phyloP scores from a whole-genome alignment of 2,329 filamentous ascomycete genomes.

The Calonectria fujianensis region DNA sequence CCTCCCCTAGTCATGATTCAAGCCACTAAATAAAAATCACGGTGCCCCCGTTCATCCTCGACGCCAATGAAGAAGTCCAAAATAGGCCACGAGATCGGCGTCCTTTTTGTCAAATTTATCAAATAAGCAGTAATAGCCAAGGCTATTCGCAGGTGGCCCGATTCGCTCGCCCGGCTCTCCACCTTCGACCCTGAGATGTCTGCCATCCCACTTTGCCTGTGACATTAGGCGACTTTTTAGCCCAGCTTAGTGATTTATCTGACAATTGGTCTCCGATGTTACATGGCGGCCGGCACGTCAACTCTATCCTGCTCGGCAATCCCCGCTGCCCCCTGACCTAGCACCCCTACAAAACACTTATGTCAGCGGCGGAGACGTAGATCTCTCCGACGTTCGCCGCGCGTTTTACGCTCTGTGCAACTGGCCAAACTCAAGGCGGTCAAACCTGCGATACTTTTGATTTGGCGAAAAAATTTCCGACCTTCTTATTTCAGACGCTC shows the following conservation, averaged over 20 bases:
- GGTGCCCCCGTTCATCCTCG: not conserved
- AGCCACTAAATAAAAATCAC: not conserved
- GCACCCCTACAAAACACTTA: not conserved
- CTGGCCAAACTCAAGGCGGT: not conserved
- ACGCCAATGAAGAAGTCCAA: rapidly evolving
- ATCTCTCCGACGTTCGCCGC: not conserved
- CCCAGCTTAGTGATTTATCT: not conserved
- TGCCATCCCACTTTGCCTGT: not conserved
- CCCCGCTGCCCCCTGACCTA: not conserved
- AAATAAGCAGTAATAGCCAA: not conserved
- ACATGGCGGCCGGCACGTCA: not conserved
- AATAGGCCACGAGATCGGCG: not conserved
- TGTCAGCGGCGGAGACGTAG: not conserved
- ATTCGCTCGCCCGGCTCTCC: not conserved
- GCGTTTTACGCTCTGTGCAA: not conserved
- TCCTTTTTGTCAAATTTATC: not conserved
- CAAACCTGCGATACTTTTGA: not conserved
- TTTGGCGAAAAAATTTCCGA: not conserved
- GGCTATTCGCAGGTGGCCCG: not conserved
- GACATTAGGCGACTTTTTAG: not conserved
- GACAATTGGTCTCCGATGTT: not conserved
- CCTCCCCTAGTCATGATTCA: not conserved
- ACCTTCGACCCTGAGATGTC: not conserved
- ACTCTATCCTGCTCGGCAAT: not conserved
- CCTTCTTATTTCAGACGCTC: not conserved